Evolutionary conservation across 2,329 filamentous ascomycete species (phyloP).

Genomic region (Xylariales sp.): DNA sequence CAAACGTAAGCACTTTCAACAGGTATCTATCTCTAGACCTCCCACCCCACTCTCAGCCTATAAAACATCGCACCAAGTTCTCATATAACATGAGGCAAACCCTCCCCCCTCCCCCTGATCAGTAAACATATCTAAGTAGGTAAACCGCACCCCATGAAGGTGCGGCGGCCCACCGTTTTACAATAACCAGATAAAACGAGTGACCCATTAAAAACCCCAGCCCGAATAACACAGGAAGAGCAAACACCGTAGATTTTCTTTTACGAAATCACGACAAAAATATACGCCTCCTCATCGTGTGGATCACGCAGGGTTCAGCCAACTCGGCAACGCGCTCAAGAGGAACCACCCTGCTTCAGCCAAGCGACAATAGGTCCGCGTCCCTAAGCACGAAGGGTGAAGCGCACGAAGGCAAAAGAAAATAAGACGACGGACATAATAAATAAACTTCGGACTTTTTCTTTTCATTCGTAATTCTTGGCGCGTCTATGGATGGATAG

Average conservation of each 20-base stretch:
- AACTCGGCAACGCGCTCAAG: neutral
- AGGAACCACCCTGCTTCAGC: neutral
- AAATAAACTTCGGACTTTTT: conserved; percentile 3
- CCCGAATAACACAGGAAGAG: neutral
- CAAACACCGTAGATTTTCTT: neutral
- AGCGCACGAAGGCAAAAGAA: neutral
- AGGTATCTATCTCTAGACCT: neutral
- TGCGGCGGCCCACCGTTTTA: neutral
- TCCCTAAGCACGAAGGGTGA: neutral
- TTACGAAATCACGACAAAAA: neutral
- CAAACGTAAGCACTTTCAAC: neutral
- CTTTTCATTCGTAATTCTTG: conserved; percentile 9
- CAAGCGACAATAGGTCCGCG: neutral
- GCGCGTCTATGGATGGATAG: conserved; percentile 16
- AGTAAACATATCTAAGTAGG: neutral
- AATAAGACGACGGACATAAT: neutral
- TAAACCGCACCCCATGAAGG: too few relatives aligned
- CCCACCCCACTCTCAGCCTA: too few relatives aligned
- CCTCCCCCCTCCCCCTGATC: neutral
- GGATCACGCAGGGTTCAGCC: neutral
- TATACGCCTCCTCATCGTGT: neutral
- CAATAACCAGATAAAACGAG: neutral
- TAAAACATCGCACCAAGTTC: neutral
- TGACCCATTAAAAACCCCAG: neutral
- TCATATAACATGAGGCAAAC: neutral